Evolutionary conservation across 306 rosid species (phyloP).

Genomic region (Lathyrus oleraceus): DNA sequence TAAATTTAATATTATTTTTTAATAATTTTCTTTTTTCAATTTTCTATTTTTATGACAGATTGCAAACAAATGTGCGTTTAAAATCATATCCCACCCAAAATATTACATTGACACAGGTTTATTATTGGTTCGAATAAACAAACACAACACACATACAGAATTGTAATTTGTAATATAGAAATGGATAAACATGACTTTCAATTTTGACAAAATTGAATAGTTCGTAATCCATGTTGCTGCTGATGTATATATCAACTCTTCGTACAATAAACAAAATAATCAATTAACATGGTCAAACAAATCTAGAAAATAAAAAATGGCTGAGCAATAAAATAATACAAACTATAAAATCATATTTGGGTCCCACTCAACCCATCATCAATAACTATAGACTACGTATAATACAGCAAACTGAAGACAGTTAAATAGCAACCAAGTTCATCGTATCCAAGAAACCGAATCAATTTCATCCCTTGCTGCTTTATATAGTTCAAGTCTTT

Average conservation of each 20-base stretch:
- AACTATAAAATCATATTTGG: slow-evolving; percentile 1
- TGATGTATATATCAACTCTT: slow-evolving; percentile 8
- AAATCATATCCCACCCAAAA: too few relatives aligned
- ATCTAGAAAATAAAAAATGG: background rate
- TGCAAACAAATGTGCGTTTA: too few relatives aligned
- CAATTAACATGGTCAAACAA: background rate
- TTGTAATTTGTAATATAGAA: background rate
- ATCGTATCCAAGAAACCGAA: slow-evolving; percentile 84
- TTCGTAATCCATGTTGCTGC: background rate
- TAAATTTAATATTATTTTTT: too few relatives aligned
- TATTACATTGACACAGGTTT: too few relatives aligned
- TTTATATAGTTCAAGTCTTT: slow-evolving; percentile 88
- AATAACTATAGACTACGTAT: slow-evolving; percentile 30
- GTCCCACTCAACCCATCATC: slow-evolving; percentile 20
- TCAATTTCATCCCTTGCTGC: slow-evolving; percentile 96
- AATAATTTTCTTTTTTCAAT: too few relatives aligned
- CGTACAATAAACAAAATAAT: slow-evolving; percentile 8
- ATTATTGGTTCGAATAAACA: too few relatives aligned
- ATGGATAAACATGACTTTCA: background rate
- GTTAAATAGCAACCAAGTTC: slow-evolving; percentile 28
- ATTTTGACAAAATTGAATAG: slow-evolving; percentile 3
- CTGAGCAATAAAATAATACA: background rate
- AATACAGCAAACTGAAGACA: slow-evolving; percentile 23
- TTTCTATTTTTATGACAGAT: too few relatives aligned
- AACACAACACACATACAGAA: background rate